Base-by-base conservation (phyloP, 2,329 filamentous ascomycete species). In the Thyridium curvatum region DNA sequence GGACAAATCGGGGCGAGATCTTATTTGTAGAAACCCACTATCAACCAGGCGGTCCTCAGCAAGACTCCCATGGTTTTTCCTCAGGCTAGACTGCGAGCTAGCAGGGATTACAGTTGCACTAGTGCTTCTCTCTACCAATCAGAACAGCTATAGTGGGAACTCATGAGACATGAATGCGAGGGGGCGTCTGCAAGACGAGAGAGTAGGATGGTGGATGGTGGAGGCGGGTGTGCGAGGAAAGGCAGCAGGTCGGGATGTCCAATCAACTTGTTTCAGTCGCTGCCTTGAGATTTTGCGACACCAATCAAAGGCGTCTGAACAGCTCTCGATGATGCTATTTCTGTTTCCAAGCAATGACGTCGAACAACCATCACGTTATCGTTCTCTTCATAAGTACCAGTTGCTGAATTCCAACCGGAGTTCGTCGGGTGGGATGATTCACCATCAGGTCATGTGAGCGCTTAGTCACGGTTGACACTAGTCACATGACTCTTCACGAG, bases 1-100 rank as follows among this genome's bases (percentile, higher is more conserved):
- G 57, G 50, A 54, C 54, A 55, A 51, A 54, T 59, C 53, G 61
- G 60, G 60, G 59, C 56, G 52, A 52, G 56, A 58, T 62, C 55
- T 60, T 64, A 64, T 65, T 65, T 65, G 62, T 66, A 64, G 55
- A 54, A 60, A 51, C 50, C 43, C 41, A 41, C 37, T 37, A 42
- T 41, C 42, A 10, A 26, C 21, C 21, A 26, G 39, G 21, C 35
- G 41, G 45, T 37, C 43, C 43, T 42, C 39, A n/a, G n/a, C n/a
- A n/a, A n/a, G n/a, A n/a, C n/a, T 43, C 39, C 35, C 41, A 46
- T 36, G 42, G 36, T 38, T 43, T 38, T 43, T 35, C 29, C 41
- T 43, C 38, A 32, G 30, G 38, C 35, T 26, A 43, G 42, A 38
- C 18, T 32, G 18, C 34, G n/a, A 28, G 32, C 41, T 43, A 45